Base-by-base conservation (phyloP, 768 basidiomycete species). In the Gautieria morchelliformis region DNA sequence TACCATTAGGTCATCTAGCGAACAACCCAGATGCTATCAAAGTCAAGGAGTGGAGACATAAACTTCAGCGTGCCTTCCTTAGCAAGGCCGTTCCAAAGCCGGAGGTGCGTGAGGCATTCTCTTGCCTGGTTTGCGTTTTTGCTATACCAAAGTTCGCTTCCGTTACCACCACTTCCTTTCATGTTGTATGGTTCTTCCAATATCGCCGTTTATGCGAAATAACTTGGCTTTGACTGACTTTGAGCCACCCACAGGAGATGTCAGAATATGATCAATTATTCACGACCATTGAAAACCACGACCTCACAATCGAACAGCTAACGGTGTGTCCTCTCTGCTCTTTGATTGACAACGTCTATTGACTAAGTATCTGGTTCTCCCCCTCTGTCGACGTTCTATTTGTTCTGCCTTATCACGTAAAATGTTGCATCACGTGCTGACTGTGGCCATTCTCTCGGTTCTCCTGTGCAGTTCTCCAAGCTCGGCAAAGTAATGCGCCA, bases 11-110 rank as follows among this genome's bases (percentile, higher is more conserved):
- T 57, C 74, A 74, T 52, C 61, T 83, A 54, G 70, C 73, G 42
- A 72, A 68, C 50, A 83, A 87, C 68, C 77, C 77, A 1, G 85
- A 87, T 60, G 86, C 83, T 22, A 64, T 73, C 55, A 84, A 85
- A 68, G 91, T 94, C 63, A 84, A 88, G 66, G 87, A 89, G 58
- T 95, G 93, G 93, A 78, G 94, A 62, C 92, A 95, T 69, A 87
- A 83, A 69, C 78, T 96, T 2, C 93, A 97, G 71, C 88, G 92
- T 69, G 87, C 82, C 0, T 87, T 93, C 74, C 67, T 94, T 53
- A 82, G 83, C 62, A 62, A 69, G 70, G 71, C 72, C 6, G 61
- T 75, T 8, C 85, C 89, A 5, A 84, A 81, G 63, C 78, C 80
- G 10, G 83, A 84, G 62, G 87, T 89, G 8, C 48, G 48, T 49